Conservation (phyloP, 2,329 filamentous ascomycete species). For the Paracamarosporium sp. region DNA sequence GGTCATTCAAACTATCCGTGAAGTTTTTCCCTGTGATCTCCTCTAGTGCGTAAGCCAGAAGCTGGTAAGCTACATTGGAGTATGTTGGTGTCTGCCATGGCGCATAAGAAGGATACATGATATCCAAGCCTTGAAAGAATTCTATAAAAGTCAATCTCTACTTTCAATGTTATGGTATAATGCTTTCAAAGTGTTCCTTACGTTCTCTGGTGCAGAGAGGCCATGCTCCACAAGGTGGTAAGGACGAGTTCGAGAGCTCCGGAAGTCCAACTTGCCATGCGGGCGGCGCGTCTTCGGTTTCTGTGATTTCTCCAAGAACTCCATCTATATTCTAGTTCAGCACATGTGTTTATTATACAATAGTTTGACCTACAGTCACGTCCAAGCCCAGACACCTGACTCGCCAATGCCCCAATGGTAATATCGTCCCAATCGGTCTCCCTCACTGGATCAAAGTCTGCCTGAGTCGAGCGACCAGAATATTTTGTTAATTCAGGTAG, state of each 20-base stretch:
- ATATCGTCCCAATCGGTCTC: constrained; percentile 23
- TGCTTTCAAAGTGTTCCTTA: constrained; percentile 3
- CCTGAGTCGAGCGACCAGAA: constrained; percentile 4
- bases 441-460: constrained; percentile 27
- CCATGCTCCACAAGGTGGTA: constrained; percentile 30
- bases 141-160: constrained; percentile 24
- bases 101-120: constrained; percentile 39
- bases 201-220: constrained; percentile 27
- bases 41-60: constrained; percentile 49
- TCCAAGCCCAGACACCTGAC: constrained; percentile 28
- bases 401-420: constrained; percentile 23
- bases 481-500: constrained; percentile 20
- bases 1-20: constrained; percentile 41
- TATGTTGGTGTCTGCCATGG: constrained; percentile 43
- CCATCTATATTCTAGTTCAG: constrained; percentile 47
- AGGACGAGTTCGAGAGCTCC: constrained; percentile 16
- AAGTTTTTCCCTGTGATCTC: constrained; percentile 49
- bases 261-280: constrained; percentile 25
- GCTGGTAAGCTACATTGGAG: constrained; percentile 46
- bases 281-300: constrained; percentile 24
- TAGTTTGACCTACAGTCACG: constrained; percentile 23
- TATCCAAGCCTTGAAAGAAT: constrained; percentile 43
- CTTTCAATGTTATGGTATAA: background rate
- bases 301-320: constrained; percentile 26
- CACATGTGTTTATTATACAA: constrained; percentile 30